These are phyloP conservation scores for Dysphania ambrosioides DNA, from an alignment of 148 eudicot species.

Conservation along the genomic window DNA sequence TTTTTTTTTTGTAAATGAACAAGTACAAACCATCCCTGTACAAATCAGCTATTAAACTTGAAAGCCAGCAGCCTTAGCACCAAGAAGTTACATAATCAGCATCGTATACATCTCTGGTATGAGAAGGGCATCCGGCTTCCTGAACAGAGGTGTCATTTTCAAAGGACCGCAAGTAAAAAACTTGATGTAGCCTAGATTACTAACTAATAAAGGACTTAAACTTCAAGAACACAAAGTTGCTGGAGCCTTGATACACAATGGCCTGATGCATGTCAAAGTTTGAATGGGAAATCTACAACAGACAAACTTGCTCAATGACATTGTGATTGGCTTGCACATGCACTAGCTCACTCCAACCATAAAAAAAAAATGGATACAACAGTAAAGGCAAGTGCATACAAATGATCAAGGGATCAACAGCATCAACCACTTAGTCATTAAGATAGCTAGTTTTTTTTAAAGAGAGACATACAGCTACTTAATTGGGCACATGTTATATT, in stretches of 20 bases:
- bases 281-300: background rate
- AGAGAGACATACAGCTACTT: no score
- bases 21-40: background rate
- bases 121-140: background rate
- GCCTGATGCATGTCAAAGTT: background rate
- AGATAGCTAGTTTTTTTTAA: no score
- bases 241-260: background rate
- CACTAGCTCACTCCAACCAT: background rate
- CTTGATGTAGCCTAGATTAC: background rate
- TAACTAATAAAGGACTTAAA: background rate
- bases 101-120: background rate
- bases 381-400: background rate
- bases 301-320: background rate
- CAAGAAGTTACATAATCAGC: background rate
- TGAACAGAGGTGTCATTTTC: background rate
- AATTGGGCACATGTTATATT: background rate
- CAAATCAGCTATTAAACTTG: background rate
- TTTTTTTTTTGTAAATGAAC: no score
- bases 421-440: no score
- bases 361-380: background rate
- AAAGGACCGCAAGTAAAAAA: background rate
- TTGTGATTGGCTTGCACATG: conserved; percentile 2
- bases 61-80: background rate
- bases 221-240: background rate
- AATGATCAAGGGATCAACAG: background rate